Evolutionary conservation across 1,284 basidiomycete genomes (phyloP).

Genomic region (Heterobasidion parviporum): DNA sequence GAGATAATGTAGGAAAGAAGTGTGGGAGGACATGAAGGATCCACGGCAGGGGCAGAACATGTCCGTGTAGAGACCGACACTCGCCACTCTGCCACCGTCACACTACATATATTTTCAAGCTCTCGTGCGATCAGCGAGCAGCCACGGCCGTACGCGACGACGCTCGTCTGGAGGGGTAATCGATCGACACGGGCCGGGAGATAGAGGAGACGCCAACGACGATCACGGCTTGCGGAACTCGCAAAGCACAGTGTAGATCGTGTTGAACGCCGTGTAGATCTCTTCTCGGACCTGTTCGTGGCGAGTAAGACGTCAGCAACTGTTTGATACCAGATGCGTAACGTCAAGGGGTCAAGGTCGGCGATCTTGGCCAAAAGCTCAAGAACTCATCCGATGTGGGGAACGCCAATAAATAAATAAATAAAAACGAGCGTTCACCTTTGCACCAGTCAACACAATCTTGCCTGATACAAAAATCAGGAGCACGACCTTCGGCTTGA

Average conservation of each 20-base stretch:
- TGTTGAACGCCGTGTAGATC: constrained; percentile 99
- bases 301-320: constrained; percentile 29
- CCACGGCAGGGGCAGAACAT: background rate
- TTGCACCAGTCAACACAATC: constrained; percentile 98
- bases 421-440: constrained; percentile 53
- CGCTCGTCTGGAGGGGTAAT: background rate
- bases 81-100: background rate
- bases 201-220: background rate
- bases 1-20: background rate
- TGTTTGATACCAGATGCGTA: constrained; percentile 5
- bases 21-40: background rate
- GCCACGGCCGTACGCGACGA: background rate
- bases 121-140: background rate
- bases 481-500: constrained; percentile 98
- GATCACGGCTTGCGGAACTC: constrained; percentile 77
- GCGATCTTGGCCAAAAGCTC: constrained; percentile 1
- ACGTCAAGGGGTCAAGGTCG: constrained; percentile 7
- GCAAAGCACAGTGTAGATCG: constrained; percentile 93
- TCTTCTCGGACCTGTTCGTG: constrained; percentile 84
- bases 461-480: constrained; percentile 99
- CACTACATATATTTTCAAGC: background rate
- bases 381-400: constrained; percentile 14
- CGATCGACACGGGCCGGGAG: background rate
- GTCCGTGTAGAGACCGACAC: background rate
- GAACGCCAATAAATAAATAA: too few relatives aligned